Conservation (phyloP, 768 basidiomycete species). For the Butyriboletus loyo region DNA sequence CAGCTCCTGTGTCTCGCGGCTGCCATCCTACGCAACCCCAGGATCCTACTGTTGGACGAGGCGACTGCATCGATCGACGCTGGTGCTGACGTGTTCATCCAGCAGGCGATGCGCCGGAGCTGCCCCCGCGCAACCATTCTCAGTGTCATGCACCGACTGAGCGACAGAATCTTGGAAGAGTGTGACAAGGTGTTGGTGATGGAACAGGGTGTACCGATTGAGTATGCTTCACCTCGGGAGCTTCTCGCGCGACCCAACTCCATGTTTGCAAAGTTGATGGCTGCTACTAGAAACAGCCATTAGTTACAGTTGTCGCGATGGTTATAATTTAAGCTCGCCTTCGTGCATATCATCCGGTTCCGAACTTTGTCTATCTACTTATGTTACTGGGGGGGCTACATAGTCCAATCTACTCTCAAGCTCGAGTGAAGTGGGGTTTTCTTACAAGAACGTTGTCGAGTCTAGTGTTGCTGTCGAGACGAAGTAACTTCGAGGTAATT, state of each 20-base stretch:
- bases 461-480: too few relatives aligned
- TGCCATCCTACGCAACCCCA: conserved; percentile 31
- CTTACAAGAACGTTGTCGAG: too few relatives aligned
- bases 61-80: conserved; percentile 72
- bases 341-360: too few relatives aligned
- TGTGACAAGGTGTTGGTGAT: conserved; percentile 36
- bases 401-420: not conserved
- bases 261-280: conserved; percentile 30
- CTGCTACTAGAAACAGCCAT: conserved; percentile 19
- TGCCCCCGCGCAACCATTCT: conserved; percentile 30
- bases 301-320: not conserved
- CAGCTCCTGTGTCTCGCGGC: conserved; percentile 67
- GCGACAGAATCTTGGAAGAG: conserved; percentile 25
- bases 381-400: not conserved
- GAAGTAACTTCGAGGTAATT: too few relatives aligned
- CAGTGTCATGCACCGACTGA: conserved; percentile 31
- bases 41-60: conserved; percentile 31
- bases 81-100: conserved; percentile 75
- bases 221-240: conserved; percentile 23
- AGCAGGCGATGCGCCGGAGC: conserved; percentile 30
- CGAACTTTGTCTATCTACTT: too few relatives aligned
- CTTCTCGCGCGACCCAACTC: conserved; percentile 23
- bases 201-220: conserved; percentile 35
- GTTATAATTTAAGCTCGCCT: too few relatives aligned
- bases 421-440: too few relatives aligned